These are phyloP conservation scores for Pterocarpus santalinus DNA, from an alignment of 306 rosid species.

Conservation along the genomic window DNA sequence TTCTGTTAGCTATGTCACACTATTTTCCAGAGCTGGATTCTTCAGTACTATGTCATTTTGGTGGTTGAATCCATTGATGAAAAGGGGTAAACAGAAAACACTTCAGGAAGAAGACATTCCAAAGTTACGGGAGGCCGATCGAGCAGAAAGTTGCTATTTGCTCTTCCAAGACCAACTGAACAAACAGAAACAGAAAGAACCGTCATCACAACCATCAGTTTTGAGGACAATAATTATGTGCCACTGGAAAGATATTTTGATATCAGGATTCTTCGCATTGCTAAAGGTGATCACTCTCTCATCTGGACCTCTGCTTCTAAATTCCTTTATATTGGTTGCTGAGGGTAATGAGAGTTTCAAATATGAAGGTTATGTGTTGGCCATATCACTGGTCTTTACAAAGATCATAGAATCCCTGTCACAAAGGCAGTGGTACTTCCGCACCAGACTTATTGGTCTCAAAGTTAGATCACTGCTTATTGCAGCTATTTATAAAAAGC, in stretches of 20 bases:
- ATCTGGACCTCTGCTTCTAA: slow-evolving; percentile 72
- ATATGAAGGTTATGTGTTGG: slow-evolving; percentile 65
- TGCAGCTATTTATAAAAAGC: slow-evolving; percentile 72
- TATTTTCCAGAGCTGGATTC: slow-evolving; percentile 65
- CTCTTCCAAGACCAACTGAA: slow-evolving; percentile 54
- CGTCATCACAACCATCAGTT: slow-evolving; percentile 56
- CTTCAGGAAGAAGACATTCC: slow-evolving; percentile 70
- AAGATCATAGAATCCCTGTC: slow-evolving; percentile 69
- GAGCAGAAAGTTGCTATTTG: slow-evolving; percentile 64
- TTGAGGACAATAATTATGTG: slow-evolving; percentile 58
- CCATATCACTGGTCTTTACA: slow-evolving; percentile 55
- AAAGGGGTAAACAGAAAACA: slow-evolving; percentile 63
- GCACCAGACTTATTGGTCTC: slow-evolving; percentile 65
- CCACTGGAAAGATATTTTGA: slow-evolving; percentile 64
- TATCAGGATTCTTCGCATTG: slow-evolving; percentile 73
- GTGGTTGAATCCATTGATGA: slow-evolving; percentile 81
- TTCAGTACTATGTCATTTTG: slow-evolving; percentile 58
- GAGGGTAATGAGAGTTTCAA: slow-evolving; percentile 66
- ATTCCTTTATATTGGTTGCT: slow-evolving; percentile 73
- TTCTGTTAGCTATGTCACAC: slow-evolving; percentile 46
- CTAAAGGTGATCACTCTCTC: slow-evolving; percentile 62
- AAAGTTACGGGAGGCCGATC: slow-evolving; percentile 55
- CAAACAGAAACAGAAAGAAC: slow-evolving; percentile 48
- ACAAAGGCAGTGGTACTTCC: slow-evolving; percentile 78
- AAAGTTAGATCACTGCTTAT: slow-evolving; percentile 68